Evolutionary conservation across 306 rosid genomes (phyloP).

Genomic region (Quercus berberidifolia): DNA sequence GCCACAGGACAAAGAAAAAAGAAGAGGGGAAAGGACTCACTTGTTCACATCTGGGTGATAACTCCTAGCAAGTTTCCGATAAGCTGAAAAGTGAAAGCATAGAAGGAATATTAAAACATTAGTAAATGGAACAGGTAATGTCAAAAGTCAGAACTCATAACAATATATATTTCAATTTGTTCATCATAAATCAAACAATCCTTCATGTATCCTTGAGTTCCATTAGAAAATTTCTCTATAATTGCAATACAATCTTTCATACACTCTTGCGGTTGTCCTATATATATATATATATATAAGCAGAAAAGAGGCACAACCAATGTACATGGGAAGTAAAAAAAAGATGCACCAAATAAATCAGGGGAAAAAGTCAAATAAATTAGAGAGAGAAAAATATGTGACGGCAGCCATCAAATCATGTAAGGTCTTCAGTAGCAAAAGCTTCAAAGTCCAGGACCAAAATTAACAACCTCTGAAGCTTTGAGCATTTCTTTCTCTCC

Average conservation of each 20-base stretch:
- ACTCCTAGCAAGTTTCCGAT: conserved; percentile 93
- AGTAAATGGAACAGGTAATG: background rate
- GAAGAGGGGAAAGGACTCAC: conserved; percentile 42
- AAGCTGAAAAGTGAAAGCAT: conserved; percentile 61
- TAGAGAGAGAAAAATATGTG: no score
- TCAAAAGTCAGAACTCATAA: background rate
- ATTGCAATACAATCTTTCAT: background rate
- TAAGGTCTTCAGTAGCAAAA: no score
- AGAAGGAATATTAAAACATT: conserved; percentile 7
- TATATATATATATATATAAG: no score
- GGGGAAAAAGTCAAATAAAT: no score
- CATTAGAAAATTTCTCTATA: background rate
- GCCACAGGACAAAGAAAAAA: background rate
- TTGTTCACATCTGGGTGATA: conserved; percentile 98
- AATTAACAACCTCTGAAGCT: no score
- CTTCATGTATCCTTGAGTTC: background rate
- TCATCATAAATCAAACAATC: background rate
- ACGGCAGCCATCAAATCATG: no score
- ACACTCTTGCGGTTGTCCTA: no score
- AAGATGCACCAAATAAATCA: no score
- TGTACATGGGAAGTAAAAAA: no score
- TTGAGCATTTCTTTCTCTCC: no score
- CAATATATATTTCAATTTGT: background rate
- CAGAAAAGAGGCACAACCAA: no score
- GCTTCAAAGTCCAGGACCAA: no score